phyloP scores from a whole-genome alignment of 1,284 basidiomycete genomes.

The Melampsora americana region DNA sequence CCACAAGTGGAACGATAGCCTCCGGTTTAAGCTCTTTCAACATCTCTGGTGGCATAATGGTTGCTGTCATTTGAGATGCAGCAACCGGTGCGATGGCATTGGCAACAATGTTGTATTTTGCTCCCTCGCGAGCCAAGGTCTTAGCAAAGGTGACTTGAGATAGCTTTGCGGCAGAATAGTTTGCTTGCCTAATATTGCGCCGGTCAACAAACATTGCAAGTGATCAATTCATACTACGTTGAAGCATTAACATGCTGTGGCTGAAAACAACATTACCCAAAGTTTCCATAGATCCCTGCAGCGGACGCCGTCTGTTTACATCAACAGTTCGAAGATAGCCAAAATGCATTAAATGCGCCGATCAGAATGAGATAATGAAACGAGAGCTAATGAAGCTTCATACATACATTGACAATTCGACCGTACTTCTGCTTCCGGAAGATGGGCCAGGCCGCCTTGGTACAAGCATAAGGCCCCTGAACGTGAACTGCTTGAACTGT shows the following conservation, averaged over 20 bases:
- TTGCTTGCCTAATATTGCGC: slow-evolving; percentile 86
- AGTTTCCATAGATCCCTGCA: slow-evolving; percentile 72
- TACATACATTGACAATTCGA: slow-evolving; percentile 65
- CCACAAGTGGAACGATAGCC: slow-evolving; percentile 88
- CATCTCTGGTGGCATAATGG: slow-evolving; percentile 95
- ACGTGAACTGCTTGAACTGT: slow-evolving; percentile 83
- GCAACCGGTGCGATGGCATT: slow-evolving; percentile 82
- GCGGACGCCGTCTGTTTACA: slow-evolving; percentile 73
- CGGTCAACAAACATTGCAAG: too few relatives aligned
- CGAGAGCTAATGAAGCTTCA: too few relatives aligned
- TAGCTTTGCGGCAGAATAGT: slow-evolving; percentile 66
- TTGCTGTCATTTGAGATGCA: slow-evolving; percentile 58
- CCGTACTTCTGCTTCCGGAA: slow-evolving; percentile 80
- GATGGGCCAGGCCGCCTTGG: slow-evolving; percentile 92
- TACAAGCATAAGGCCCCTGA: slow-evolving; percentile 91
- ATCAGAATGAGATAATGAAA: too few relatives aligned
- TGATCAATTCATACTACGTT: too few relatives aligned
- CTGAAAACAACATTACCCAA: slow-evolving; percentile 48
- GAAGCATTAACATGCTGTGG: neutral
- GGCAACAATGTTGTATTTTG: slow-evolving; percentile 85
- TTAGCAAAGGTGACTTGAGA: slow-evolving; percentile 84
- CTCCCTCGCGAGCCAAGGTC: slow-evolving; percentile 76
- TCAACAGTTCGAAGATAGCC: neutral
- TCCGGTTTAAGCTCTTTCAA: slow-evolving; percentile 81
- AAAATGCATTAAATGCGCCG: too few relatives aligned